Percentiles rank a stretch among this genome's conserved stretches.
These are phyloP conservation scores for Agaricus sinodeliciosus DNA, from an alignment of 768 basidiomycete species.

Conservation along the genomic window DNA sequence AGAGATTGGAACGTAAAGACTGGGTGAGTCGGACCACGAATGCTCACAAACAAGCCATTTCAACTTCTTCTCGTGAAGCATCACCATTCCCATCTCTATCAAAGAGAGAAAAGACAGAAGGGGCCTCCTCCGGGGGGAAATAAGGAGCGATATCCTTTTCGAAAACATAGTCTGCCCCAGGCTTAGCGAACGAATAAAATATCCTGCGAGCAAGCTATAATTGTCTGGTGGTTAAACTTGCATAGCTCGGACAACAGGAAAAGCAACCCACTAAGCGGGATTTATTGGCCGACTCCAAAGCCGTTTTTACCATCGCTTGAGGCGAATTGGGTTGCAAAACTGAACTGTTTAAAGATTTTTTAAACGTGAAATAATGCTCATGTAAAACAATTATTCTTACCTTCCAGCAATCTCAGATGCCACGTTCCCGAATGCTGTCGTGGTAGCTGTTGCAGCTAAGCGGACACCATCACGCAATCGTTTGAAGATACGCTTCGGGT, in stretches of 20 bases:
- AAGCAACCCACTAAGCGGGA: conserved; percentile 46
- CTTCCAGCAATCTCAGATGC: conserved; percentile 50
- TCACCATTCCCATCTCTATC: conserved; percentile 73
- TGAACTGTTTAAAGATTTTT: conserved; percentile 26
- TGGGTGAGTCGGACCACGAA: background rate
- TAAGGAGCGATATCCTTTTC: conserved; percentile 65
- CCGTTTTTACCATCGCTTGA: conserved; percentile 71
- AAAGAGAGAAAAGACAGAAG: conserved; percentile 60
- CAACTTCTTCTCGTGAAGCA: conserved; percentile 63
- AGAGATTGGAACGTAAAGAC: background rate
- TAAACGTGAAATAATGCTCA: background rate
- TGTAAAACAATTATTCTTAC: conserved; percentile 17
- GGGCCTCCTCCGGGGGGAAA: conserved; percentile 68
- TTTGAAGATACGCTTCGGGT: conserved; percentile 61
- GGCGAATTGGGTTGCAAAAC: conserved; percentile 89
- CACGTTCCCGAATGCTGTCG: conserved; percentile 59
- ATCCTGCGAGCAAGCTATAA: conserved; percentile 71
- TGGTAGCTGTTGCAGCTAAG: conserved; percentile 72
- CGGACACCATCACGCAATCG: conserved; percentile 66
- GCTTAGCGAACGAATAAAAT: conserved; percentile 77
- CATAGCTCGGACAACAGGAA: conserved; percentile 3
- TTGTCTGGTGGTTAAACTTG: background rate
- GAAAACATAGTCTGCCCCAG: conserved; percentile 49
- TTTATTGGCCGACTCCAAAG: conserved; percentile 76
- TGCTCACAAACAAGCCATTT: conserved; percentile 62